A percentile compares a stretch with the other conserved stretches of the same genome.
These are phyloP conservation scores for Anthracocystis panici-leucophaei DNA, from an alignment of 1,284 basidiomycete genomes.

Conservation along the genomic window DNA sequence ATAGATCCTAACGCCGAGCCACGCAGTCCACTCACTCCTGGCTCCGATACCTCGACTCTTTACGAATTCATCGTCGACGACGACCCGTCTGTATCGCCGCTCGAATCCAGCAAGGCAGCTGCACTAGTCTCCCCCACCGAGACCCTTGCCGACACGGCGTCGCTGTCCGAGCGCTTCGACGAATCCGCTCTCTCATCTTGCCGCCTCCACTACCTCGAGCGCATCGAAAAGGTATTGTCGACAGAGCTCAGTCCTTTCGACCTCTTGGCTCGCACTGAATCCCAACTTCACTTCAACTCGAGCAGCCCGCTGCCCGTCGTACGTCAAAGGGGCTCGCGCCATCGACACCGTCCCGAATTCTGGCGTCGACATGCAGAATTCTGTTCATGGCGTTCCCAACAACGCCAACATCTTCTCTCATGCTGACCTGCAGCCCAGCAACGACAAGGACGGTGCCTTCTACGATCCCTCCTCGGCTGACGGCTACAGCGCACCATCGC, in stretches of 20 bases:
- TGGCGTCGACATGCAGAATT: constrained; percentile 33
- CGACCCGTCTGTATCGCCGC: constrained; percentile 12
- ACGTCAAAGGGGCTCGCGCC: constrained; percentile 11
- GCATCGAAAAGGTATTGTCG: constrained; percentile 40
- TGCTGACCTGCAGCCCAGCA: constrained; percentile 3
- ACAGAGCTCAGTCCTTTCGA: constrained; percentile 41
- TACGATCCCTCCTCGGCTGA: constrained; percentile 52
- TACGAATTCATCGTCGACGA: constrained; percentile 34
- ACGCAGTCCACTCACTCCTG: constrained; percentile 36
- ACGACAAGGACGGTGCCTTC: constrained; percentile 21
- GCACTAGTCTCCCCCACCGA: constrained; percentile 32
- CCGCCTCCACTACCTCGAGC: constrained; percentile 31
- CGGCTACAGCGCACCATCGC: constrained; percentile 44
- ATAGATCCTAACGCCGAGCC: constrained; percentile 17
- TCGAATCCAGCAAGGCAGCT: constrained; percentile 8
- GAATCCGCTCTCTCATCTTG: not conserved
- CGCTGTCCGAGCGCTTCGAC: not conserved
- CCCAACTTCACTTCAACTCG: constrained; percentile 4
- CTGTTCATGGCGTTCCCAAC: constrained; percentile 3
- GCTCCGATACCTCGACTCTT: constrained; percentile 43
- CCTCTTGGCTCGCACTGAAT: constrained; percentile 24
- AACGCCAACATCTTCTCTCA: constrained; percentile 10
- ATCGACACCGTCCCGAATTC: constrained; percentile 12
- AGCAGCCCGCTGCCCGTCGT: constrained; percentile 8
- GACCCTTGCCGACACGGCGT: constrained; percentile 10